Base-by-base conservation (phyloP, 108 stramenopile genomes). In the Pseudonitzschia pungens region DNA sequence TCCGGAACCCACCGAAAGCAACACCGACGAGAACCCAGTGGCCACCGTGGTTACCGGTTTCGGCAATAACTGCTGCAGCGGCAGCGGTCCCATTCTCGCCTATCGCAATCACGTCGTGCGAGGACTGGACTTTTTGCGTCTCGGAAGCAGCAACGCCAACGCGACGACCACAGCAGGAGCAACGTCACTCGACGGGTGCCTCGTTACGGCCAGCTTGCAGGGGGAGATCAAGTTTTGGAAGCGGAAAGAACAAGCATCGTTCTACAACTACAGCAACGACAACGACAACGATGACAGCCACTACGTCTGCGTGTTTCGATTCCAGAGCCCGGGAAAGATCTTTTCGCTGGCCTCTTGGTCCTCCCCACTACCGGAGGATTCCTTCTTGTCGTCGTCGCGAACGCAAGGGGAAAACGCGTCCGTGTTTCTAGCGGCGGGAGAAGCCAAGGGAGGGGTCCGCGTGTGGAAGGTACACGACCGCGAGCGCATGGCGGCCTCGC, bases 161-260 rank as follows among this genome's bases (percentile, higher is more conserved):
- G n/a, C n/a, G 6, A 4, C 16, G 32, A 0, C 21, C 27, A 27
- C 16, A 26, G 29, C 21, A n/a, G n/a, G n/a, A n/a, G n/a, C n/a
- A n/a, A n/a, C n/a, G n/a, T n/a, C n/a, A 16, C 2, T 16, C 29
- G 22, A 40, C 12, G 22, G 8, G 9, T 67, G 45, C 36, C 45
- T 67, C 4, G 45, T 67, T 4, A 43, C 66, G 28, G 66, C 66
- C 5, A 67, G 45, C 29, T 67, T 67, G 44, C 66, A 67, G 43
- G 66, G 66, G 14, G 66, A 67, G n/a, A 8, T 67, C 44, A 67
- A 67, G 43, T 67, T 44, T 26, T 67, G 66, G 66, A 67, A 29
- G 29, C 3, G 31, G 60, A 4, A 62, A 24, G 22, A 1, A 22
- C 22, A 11, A 24, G 2, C 24, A 24, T 24, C 26, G 24, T 10